These are phyloP conservation scores for Candida fluviatilis DNA, from an alignment of 805 yeast genomes.

Conservation along the genomic window DNA sequence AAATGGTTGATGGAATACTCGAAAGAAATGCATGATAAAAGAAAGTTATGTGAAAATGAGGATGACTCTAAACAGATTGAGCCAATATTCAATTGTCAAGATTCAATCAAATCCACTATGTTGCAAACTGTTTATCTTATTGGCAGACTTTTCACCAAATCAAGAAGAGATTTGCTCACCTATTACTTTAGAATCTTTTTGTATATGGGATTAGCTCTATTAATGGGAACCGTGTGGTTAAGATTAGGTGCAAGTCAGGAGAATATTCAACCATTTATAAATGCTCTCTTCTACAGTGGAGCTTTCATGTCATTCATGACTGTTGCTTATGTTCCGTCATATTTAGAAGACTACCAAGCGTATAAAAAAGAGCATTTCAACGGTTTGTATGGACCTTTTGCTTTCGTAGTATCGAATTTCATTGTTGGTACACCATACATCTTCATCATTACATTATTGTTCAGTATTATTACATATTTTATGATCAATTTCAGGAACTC, in stretches of 20 bases:
- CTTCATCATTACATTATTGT: slow-evolving; percentile 25
- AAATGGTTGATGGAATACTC: neutral
- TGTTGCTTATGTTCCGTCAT: slow-evolving; percentile 39
- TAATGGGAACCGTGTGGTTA: slow-evolving; percentile 36
- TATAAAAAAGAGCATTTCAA: slow-evolving; percentile 29
- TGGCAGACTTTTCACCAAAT: slow-evolving; percentile 13
- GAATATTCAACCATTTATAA: slow-evolving; percentile 29
- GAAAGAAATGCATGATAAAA: neutral
- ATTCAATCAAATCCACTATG: neutral
- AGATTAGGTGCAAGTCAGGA: slow-evolving; percentile 24
- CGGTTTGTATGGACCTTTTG: slow-evolving; percentile 34
- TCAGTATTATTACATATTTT: slow-evolving; percentile 31
- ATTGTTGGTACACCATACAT: slow-evolving; percentile 34
- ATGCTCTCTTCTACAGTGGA: slow-evolving; percentile 39
- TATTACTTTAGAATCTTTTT: slow-evolving; percentile 33
- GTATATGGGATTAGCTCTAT: slow-evolving; percentile 36
- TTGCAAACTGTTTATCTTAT: neutral
- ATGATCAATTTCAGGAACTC: slow-evolving; percentile 26
- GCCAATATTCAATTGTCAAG: neutral
- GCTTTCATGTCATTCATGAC: slow-evolving; percentile 45
- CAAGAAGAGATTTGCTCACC: slow-evolving; percentile 31
- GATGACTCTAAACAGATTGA: neutral
- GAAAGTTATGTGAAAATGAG: neutral
- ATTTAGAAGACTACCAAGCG: slow-evolving; percentile 27
- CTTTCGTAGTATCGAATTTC: slow-evolving; percentile 32